These are phyloP conservation scores for Saccharomycopsis phalli DNA, from an alignment of 1,139 yeast genomes.

Conservation along the genomic window DNA sequence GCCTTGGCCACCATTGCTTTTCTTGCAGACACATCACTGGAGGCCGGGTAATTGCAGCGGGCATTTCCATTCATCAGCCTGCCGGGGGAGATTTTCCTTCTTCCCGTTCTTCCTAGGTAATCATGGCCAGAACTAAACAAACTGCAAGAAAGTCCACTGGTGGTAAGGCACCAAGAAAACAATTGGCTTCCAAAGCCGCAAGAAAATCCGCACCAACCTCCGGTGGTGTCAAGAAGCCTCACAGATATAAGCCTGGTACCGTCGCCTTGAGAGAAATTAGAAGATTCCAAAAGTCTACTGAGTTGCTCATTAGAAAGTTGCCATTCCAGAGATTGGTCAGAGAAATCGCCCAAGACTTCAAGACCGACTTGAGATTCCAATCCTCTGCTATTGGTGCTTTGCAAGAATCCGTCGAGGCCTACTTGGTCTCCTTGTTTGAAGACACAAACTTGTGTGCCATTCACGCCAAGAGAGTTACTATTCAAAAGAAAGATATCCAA, in stretches of 20 bases:
- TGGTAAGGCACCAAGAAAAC: slow-evolving; percentile 99
- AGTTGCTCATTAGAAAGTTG: slow-evolving; percentile 89
- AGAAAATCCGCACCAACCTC: slow-evolving; percentile 97
- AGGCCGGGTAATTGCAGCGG: not conserved
- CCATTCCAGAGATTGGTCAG: slow-evolving; percentile 98
- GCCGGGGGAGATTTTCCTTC: too few relatives aligned
- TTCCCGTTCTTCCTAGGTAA: slow-evolving; percentile 3
- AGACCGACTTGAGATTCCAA: slow-evolving; percentile 96
- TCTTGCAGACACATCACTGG: too few relatives aligned
- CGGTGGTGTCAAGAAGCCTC: slow-evolving; percentile 99
- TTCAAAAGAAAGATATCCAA: slow-evolving; percentile 98
- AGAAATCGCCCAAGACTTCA: slow-evolving; percentile 97
- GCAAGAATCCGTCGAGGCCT: slow-evolving; percentile 98
- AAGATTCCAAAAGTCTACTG: slow-evolving; percentile 98
- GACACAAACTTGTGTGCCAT: slow-evolving; percentile 98
- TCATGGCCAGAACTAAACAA: slow-evolving; percentile 98
- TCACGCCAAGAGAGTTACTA: slow-evolving; percentile 98
- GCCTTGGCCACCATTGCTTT: not conserved
- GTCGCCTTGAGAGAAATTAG: slow-evolving; percentile 99
- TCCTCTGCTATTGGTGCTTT: slow-evolving; percentile 98
- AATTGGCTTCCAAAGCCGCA: slow-evolving; percentile 97
- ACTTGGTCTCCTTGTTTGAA: slow-evolving; percentile 81
- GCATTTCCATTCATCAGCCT: too few relatives aligned
- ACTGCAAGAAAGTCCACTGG: slow-evolving; percentile 98
- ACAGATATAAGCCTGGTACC: slow-evolving; percentile 99